Evolutionary conservation across 2,329 filamentous ascomycete species (phyloP), one percentile per base, ranked within the genome.

Genomic region (Nemania sp.): DNA sequence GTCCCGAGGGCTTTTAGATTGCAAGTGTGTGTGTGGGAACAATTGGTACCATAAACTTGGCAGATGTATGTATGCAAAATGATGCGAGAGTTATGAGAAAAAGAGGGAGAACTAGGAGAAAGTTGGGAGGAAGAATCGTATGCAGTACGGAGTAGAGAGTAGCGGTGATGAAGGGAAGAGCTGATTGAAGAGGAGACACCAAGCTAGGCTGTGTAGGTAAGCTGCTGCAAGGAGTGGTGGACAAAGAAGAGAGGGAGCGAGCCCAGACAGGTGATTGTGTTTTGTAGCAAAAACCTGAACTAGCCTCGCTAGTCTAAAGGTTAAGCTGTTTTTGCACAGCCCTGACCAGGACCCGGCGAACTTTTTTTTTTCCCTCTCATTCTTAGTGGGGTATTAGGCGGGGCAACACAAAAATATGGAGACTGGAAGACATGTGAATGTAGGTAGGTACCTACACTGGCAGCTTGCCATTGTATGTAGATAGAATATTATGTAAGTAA

Each of bases 391-490:
- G 66, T 58, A 43, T 6, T 41, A 18, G 38, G 62, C 52, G 62
- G 56, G 61, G 56, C 62, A 52, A 45, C 2, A 26, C 11, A 26
- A 35, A 65, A 61, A 35, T 64, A 45, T 59, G 62, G 66, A 24
- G 66, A 56, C 38, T 11, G 20, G n/a, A 24, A 54, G 54, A 66
- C 52, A 68, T 66, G 54, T 69, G 67, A 68, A 53, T 53, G 43
- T 35, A 26, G 18, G 57, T 49, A 2, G n/a, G n/a, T 47, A 41
- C n/a, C n/a, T n/a, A n/a, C n/a, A n/a, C n/a, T 10, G 35, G 35
- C 35, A 15, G 7, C 8, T 41, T 13, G 35, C 7, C 15, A 13
- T 10, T 41, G 11, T 13, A 11, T 41, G 35, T 13, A 35, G 32
- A 35, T 35, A 35, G 11, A 35, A 35, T 41, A 41, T 32, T 32